Conservation (phyloP, 441 rosid genomes). For the Aleurites moluccanus region DNA sequence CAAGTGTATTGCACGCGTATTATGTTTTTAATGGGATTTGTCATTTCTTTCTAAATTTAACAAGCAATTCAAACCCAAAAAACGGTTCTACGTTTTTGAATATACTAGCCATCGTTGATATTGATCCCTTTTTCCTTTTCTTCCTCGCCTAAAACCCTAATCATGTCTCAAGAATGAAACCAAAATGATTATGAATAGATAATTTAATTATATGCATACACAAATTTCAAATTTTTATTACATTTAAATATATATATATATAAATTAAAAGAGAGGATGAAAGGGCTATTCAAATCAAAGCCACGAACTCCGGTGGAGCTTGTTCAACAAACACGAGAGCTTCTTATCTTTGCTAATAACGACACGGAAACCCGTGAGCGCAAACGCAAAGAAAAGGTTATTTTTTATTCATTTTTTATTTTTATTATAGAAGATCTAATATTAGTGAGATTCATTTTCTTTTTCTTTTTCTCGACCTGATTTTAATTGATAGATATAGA, state of each 20-base stretch:
- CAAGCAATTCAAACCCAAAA: neutral
- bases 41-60: neutral
- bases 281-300: constrained; percentile 85
- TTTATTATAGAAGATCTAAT: too few relatives aligned
- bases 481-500: too few relatives aligned
- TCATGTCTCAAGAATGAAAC: neutral
- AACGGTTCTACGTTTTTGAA: neutral
- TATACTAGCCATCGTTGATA: neutral
- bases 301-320: constrained; percentile 78
- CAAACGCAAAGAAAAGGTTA: constrained; percentile 86
- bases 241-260: too few relatives aligned
- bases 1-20: neutral
- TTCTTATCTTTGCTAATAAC: constrained; percentile 47
- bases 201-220: neutral
- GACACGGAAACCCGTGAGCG: constrained; percentile 35
- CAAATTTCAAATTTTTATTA: too few relatives aligned
- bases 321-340: constrained; percentile 80
- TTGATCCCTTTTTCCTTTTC: neutral
- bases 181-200: too few relatives aligned
- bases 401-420: neutral
- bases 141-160: constrained; percentile 29
- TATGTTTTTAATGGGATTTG: neutral
- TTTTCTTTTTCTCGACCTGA: too few relatives aligned
- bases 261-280: constrained; percentile 44
- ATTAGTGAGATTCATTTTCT: too few relatives aligned